phyloP scores from a whole-genome alignment of 371 early-diverging fungal genomes.

The Mucor velutinosus region DNA sequence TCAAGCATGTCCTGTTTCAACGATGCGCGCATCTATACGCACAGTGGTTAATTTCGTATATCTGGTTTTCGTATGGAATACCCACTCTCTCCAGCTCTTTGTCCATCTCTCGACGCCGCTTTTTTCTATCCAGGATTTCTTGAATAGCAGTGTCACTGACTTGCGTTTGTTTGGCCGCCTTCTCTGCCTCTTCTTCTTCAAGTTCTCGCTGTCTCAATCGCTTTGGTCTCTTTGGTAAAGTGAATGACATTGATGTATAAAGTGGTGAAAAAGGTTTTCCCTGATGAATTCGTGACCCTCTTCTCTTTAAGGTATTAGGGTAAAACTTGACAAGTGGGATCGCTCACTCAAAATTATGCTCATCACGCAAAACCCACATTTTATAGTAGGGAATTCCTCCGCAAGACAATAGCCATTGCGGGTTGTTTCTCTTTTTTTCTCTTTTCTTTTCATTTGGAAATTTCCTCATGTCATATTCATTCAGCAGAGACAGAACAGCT shows the following conservation, averaged over 20 bases:
- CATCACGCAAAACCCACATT: background rate
- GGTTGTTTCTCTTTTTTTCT: background rate
- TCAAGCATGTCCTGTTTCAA: background rate
- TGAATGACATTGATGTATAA: background rate
- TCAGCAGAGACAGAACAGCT: slow-evolving; percentile 38
- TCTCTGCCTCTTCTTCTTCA: background rate
- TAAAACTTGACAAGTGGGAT: background rate
- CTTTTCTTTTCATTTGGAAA: background rate
- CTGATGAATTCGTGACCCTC: background rate
- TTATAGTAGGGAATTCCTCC: background rate
- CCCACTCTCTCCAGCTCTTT: background rate
- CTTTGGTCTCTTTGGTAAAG: background rate
- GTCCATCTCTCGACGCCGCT: background rate
- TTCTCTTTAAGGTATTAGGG: background rate
- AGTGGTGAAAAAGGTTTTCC: background rate
- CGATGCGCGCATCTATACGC: background rate
- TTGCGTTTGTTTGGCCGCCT: background rate
- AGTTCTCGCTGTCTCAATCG: background rate
- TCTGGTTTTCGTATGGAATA: background rate
- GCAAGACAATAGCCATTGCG: background rate
- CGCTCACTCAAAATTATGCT: background rate
- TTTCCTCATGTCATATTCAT: slow-evolving; percentile 34
- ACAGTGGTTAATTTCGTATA: background rate
- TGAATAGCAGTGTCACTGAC: background rate
- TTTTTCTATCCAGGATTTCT: slow-evolving; percentile 3